Conservation (phyloP, 2,329 filamentous ascomycete species). For the Biscogniauxia marginata region DNA sequence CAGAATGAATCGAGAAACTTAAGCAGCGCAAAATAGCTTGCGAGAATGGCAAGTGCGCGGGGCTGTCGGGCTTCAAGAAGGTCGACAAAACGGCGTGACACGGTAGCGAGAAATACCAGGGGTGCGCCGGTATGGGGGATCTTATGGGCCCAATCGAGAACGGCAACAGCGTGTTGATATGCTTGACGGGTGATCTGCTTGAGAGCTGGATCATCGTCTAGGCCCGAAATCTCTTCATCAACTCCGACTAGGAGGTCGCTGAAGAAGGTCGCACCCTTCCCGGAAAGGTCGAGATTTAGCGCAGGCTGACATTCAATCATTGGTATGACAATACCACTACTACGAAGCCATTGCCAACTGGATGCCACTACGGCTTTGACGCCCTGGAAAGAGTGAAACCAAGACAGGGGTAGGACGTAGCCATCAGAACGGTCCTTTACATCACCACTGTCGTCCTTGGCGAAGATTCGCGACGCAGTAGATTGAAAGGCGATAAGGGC, state of each 20-base stretch:
- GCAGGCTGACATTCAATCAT: constrained; percentile 65
- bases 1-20: constrained; percentile 62
- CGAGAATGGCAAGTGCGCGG: constrained; percentile 61
- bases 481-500: constrained; percentile 67
- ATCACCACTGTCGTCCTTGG: constrained; percentile 50
- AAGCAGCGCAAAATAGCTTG: constrained; percentile 65
- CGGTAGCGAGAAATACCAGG: constrained; percentile 63
- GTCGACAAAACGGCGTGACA: constrained; percentile 60
- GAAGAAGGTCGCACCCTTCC: constrained; percentile 56
- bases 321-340: constrained; percentile 54
- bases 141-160: constrained; percentile 65
- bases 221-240: constrained; percentile 51
- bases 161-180: constrained; percentile 64
- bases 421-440: constrained; percentile 38
- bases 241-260: constrained; percentile 57
- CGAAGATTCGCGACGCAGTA: constrained; percentile 61
- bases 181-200: constrained; percentile 46
- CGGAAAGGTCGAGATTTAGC: constrained; percentile 58
- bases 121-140: constrained; percentile 58
- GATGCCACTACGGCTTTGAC: constrained; percentile 64
- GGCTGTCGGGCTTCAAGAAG: constrained; percentile 58
- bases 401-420: constrained; percentile 60
- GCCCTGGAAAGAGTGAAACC: constrained; percentile 67
- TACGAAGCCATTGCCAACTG: constrained; percentile 63
- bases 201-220: constrained; percentile 22